Evolutionary conservation across 2,329 filamentous ascomycete genomes (phyloP).

Genomic region (Fusarium subtropicale): DNA sequence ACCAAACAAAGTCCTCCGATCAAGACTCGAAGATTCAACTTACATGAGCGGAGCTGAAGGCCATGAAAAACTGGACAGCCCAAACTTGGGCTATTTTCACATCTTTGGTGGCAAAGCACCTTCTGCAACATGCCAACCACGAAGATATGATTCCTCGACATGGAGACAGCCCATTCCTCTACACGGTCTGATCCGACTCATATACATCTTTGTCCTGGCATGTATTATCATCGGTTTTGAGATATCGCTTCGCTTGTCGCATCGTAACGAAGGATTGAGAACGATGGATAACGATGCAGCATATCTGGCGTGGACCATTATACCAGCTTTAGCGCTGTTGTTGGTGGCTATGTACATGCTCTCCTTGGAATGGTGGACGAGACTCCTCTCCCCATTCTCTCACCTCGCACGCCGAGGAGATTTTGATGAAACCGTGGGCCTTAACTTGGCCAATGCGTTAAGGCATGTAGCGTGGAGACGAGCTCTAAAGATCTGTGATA

Average conservation of each 20-base stretch:
- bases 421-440: constrained; percentile 48
- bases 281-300: constrained; percentile 46
- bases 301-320: constrained; percentile 53
- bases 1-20: constrained; percentile 43
- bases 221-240: constrained; percentile 53
- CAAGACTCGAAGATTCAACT: constrained; percentile 44
- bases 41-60: constrained; percentile 53
- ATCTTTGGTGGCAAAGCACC: constrained; percentile 45
- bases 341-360: constrained; percentile 49
- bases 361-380: constrained; percentile 49
- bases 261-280: constrained; percentile 47
- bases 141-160: constrained; percentile 40
- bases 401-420: constrained; percentile 46
- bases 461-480: constrained; percentile 45
- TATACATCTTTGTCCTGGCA: constrained; percentile 45
- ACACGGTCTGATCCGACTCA: constrained; percentile 46
- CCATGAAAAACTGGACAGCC: constrained; percentile 48
- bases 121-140: constrained; percentile 15
- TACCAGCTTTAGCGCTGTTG: constrained; percentile 48
- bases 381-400: constrained; percentile 51
- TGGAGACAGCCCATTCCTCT: constrained; percentile 51
- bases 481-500: constrained; percentile 45
- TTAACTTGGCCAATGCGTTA: constrained; percentile 51
- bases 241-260: constrained; percentile 49
- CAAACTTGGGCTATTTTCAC: constrained; percentile 44